Percentiles rank a stretch among this genome's conserved stretches.
Conservation (phyloP, 2,329 filamentous ascomycete genomes). For the Fusarium pseudonygamai region DNA sequence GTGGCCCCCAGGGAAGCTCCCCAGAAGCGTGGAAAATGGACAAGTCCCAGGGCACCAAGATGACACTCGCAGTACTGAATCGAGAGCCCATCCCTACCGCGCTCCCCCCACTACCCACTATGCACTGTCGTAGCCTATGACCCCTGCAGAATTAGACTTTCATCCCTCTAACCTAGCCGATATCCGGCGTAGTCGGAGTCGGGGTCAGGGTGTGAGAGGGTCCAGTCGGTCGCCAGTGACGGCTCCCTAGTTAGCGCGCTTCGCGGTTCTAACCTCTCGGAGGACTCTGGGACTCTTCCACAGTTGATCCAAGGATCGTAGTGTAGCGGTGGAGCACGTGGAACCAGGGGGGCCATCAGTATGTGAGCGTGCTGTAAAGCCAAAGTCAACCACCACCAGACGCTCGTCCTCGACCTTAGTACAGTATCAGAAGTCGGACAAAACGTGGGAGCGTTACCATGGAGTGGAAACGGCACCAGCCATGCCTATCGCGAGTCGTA, state of each 20-base stretch:
- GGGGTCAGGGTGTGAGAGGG: constrained; percentile 7
- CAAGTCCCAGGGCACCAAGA: constrained; percentile 19
- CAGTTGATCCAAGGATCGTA: constrained; percentile 8
- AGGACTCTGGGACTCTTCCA: background rate
- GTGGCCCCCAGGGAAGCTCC: constrained; percentile 12
- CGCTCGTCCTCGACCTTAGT: constrained; percentile 8
- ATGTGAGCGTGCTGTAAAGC: background rate
- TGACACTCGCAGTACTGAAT: constrained; percentile 28
- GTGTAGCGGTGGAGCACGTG: constrained; percentile 30
- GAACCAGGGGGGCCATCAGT: constrained; percentile 25
- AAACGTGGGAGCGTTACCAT: constrained; percentile 36
- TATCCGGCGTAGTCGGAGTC: constrained; percentile 34
- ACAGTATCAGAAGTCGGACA: constrained; percentile 13
- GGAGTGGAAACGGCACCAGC: constrained; percentile 15
- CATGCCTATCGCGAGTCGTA: constrained; percentile 19
- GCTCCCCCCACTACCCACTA: background rate
- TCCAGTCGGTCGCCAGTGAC: background rate
- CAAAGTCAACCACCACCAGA: constrained; percentile 27
- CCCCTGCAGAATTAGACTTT: constrained; percentile 40
- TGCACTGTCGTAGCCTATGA: constrained; percentile 5
- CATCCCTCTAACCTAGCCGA: constrained; percentile 34
- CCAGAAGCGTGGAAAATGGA: constrained; percentile 19
- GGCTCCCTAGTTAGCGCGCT: constrained; percentile 22
- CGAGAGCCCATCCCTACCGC: constrained; percentile 13
- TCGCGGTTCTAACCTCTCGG: background rate